Conservation (phyloP, 148 eudicot genomes). For the Spergularia bocconei region DNA sequence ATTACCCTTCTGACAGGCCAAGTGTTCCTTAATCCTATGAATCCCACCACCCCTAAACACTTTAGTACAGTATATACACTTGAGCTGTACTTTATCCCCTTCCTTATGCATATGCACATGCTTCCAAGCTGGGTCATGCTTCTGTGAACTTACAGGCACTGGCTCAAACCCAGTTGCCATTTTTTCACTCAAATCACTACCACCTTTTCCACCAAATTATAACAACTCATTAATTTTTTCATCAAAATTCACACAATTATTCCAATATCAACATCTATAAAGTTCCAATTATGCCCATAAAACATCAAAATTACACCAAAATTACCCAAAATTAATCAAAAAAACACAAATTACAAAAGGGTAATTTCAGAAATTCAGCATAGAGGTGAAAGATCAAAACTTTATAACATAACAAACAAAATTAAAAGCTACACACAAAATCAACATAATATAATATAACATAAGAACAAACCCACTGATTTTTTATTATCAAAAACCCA, state of each 20-base stretch:
- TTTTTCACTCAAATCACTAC: neutral
- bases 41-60: conserved; percentile 94
- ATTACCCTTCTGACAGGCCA: conserved; percentile 63
- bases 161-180: conserved; percentile 66
- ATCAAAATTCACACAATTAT: neutral
- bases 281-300: neutral
- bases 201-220: neutral
- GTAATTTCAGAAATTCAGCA: neutral
- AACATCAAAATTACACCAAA: neutral
- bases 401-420: neutral
- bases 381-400: conserved; percentile 3
- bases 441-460: neutral
- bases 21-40: conserved; percentile 87
- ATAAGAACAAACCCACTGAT: conserved; percentile 11
- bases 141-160: conserved; percentile 72
- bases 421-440: neutral
- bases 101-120: conserved; percentile 80
- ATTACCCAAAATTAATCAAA: neutral
- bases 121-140: conserved; percentile 97
- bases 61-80: conserved; percentile 82
- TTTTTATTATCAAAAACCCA: neutral
- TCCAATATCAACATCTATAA: no score
- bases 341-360: neutral
- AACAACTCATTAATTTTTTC: conserved; percentile 16
- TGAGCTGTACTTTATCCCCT: conserved; percentile 71